Evolutionary conservation across 805 yeast species (phyloP), one percentile per base, ranked within the genome.

Genomic region (Torulaspora maleeae): DNA sequence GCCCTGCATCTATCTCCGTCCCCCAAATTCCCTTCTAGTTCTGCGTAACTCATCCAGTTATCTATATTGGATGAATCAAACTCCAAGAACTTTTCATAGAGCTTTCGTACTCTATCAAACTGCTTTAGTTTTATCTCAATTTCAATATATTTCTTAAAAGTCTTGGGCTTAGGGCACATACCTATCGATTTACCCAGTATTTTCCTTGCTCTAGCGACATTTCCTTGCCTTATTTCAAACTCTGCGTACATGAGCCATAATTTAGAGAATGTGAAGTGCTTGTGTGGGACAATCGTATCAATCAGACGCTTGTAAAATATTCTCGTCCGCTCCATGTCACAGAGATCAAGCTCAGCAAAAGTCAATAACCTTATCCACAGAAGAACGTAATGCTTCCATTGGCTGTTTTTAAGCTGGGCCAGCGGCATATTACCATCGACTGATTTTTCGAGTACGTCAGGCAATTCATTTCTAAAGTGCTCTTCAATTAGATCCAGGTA

Each of bases 131-230:
- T 68, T 30, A 69, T 69, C 59, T 91, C 97, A 28, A 89, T 52
- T 1, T 67, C 70, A 38, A 91, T 82, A 64, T 93, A 93, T 48
- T 71, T 72, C 49, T 68, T 69, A 58, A 83, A 80, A 0, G 86
- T 63, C 42, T 77, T 78, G 1, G 66, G 69, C 56, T 80, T 82
- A 0, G 87, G 84, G 36, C 77, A 74, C 37, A 72, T 66, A 0
- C 95, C 97, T 15, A 91, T 70, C 0, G 86, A 76, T 40, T 74
- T 70, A 0, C 96, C 96, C 20, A 87, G 63, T 1, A 84, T 63
- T 59, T 79, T 83, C 32, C 97, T 71, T 3, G 90, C 87, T 9
- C 60, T 56, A 0, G 61, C 15, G 2, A 87, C 45, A 43, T 74
- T 61, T 5, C 69, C 70, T 13, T 79, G 78, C 27, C 98, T 73